These are phyloP conservation scores for Epichloe aotearoae DNA, from an alignment of 2,329 filamentous ascomycete species.

Conservation along the genomic window DNA sequence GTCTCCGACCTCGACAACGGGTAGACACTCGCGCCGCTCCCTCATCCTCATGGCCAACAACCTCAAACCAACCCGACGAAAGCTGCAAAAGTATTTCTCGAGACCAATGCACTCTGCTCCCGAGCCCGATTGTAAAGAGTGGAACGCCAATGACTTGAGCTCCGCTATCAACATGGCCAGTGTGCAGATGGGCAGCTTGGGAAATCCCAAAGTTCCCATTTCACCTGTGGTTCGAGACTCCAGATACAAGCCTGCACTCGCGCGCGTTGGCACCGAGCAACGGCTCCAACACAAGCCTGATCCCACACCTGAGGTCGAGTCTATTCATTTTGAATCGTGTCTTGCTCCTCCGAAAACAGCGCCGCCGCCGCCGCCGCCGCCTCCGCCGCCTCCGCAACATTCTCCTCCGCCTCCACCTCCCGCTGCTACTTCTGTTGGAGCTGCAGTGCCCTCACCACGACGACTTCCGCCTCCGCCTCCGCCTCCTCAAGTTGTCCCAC, in stretches of 20 bases:
- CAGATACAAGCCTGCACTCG: no score
- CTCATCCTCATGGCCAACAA: constrained; percentile 9
- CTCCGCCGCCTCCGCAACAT: no score
- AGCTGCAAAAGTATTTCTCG: constrained; percentile 18
- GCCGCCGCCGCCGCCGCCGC: not conserved
- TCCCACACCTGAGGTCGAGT: not conserved
- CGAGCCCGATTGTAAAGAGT: constrained; percentile 16
- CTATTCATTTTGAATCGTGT: not conserved
- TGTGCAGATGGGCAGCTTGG: constrained; percentile 6
- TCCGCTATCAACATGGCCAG: constrained; percentile 3
- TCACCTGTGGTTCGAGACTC: not conserved
- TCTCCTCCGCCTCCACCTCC: not conserved
- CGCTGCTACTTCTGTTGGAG: not conserved
- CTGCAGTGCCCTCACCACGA: not conserved
- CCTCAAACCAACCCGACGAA: constrained; percentile 16
- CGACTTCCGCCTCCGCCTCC: not conserved
- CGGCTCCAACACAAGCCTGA: not conserved
- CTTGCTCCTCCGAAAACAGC: not conserved
- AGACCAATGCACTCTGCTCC: constrained; percentile 14
- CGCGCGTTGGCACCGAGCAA: no score
- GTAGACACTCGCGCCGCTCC: constrained; percentile 1
- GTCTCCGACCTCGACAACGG: not conserved
- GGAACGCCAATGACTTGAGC: constrained; percentile 10
- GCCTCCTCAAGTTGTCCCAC: not conserved
- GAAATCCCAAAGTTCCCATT: constrained; percentile 3